phyloP scores from a whole-genome alignment of 495 filamentous ascomycete species.

The Neurospora sp. region DNA sequence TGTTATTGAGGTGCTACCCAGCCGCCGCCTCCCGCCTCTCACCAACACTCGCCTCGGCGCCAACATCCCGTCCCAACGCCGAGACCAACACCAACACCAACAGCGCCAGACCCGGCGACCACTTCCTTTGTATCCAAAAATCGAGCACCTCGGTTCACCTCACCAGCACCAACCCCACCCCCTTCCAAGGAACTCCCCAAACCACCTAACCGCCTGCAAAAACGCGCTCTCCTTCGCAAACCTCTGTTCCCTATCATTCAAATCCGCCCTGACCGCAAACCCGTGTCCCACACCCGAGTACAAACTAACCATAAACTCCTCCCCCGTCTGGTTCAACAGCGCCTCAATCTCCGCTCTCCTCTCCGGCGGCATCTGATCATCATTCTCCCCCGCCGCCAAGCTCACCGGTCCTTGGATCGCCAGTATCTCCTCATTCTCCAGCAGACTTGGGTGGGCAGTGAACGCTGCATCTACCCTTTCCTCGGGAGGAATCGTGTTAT shows the following conservation, averaged over 20 bases:
- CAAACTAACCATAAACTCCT: slow-evolving; percentile 54
- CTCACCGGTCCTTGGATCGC: slow-evolving; percentile 53
- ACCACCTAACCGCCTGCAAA: slow-evolving; percentile 63
- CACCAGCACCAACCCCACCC: not conserved
- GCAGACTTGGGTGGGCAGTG: slow-evolving; percentile 59
- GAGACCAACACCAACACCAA: not conserved
- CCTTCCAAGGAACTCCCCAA: slow-evolving; percentile 29
- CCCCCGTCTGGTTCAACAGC: slow-evolving; percentile 12
- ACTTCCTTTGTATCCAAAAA: not conserved
- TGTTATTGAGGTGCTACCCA: not conserved
- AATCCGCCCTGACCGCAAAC: slow-evolving; percentile 56
- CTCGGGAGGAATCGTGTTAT: slow-evolving; percentile 8
- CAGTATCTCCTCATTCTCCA: slow-evolving; percentile 53
- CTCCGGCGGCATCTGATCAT: slow-evolving; percentile 51
- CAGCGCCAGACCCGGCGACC: not conserved
- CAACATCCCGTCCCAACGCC: not conserved
- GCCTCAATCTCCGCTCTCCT: slow-evolving; percentile 46
- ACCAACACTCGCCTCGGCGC: not conserved
- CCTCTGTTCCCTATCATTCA: slow-evolving; percentile 46
- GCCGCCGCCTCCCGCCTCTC: not conserved
- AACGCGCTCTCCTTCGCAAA: slow-evolving; percentile 73
- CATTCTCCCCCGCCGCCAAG: slow-evolving; percentile 62
- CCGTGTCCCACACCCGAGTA: slow-evolving; percentile 59
- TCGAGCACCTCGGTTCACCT: not conserved
- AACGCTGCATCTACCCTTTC: slow-evolving; percentile 50